Base-by-base conservation (phyloP, 495 filamentous ascomycete species). In the Xylaria longipes region DNA sequence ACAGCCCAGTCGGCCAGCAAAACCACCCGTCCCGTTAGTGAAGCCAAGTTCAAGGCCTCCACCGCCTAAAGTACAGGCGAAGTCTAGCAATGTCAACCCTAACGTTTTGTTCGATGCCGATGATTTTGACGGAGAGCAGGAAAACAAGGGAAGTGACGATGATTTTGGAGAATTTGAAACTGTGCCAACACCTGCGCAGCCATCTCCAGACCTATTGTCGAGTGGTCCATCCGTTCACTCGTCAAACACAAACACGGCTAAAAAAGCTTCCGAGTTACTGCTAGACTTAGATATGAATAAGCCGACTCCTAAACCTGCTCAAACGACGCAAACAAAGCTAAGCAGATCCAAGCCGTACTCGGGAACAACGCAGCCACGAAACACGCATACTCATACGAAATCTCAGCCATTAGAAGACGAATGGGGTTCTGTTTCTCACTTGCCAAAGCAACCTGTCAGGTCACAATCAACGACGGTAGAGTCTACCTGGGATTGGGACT, bases 341-440 rank as follows among this genome's bases (percentile, higher is more conserved):
- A 43, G 71, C 73, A 17, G 74, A 79, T 12, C 74, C 12, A 76
- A 71, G 41, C 79, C 81, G 27, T 81, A 82, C 12, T 84, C 85
- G 2, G 71, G 84, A 2, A 87, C 84, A 9, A 84, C 81, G 17
- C 87, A 85, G 85, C 84, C 86, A 4, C 62, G 20, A 15, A 63
- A n/a, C 2, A 14, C 37, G 43, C 73, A 75, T 20, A 48, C 74
- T 48, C 70, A 62, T 29, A 17, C 35, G 7, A 41, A 45, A 35
- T 41, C 57, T 31, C 56, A 25, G 31, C 15, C 45, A 63, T 54
- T 14, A 14, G 35, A 45, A 54, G 87, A 89, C 54, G 85, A 89
- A 35, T 91, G 89, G 87, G 87, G 83, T 5, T 86, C 89, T 57
- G 91, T 91, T 76, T 82, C 87, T 67, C 83, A 85, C 65, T 75